Conservation (phyloP, 2,329 filamentous ascomycete genomes). For the Fusarium lyarnte region DNA sequence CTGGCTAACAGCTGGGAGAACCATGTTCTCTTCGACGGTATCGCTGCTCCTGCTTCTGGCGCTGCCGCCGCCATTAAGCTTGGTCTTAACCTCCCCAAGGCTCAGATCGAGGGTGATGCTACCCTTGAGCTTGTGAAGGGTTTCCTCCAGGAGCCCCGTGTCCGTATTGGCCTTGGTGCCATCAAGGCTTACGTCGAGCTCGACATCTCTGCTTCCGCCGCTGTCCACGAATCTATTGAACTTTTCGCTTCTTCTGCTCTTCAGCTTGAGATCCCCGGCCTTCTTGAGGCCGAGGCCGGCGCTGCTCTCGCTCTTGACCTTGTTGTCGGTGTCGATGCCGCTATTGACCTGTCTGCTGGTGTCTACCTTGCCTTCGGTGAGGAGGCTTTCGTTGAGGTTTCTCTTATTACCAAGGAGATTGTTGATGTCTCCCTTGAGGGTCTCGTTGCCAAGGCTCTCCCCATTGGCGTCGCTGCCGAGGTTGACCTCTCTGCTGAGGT, state of each 20-base stretch:
- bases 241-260: slow-evolving; percentile 55
- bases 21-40: slow-evolving; percentile 26
- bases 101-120: slow-evolving; percentile 60
- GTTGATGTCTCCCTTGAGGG: slow-evolving; percentile 54
- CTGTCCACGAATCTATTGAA: slow-evolving; percentile 61
- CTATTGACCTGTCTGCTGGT: slow-evolving; percentile 59
- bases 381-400: slow-evolving; percentile 52
- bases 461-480: slow-evolving; percentile 37
- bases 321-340: slow-evolving; percentile 58
- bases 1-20: slow-evolving; percentile 29
- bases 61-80: slow-evolving; percentile 32
- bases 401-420: slow-evolving; percentile 52
- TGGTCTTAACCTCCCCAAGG: slow-evolving; percentile 39
- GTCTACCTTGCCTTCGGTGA: slow-evolving; percentile 61
- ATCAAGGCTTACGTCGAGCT: slow-evolving; percentile 63
- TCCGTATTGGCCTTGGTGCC: slow-evolving; percentile 58
- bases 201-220: slow-evolving; percentile 55
- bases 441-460: slow-evolving; percentile 41
- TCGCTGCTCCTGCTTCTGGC: slow-evolving; percentile 31
- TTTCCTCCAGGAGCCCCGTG: slow-evolving; percentile 52
- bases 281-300: slow-evolving; percentile 52
- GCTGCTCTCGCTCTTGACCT: slow-evolving; percentile 62
- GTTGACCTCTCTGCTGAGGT: slow-evolving; percentile 54
- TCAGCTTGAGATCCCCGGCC: slow-evolving; percentile 52
- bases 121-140: slow-evolving; percentile 55